Evolutionary conservation across 2,329 filamentous ascomycete species (phyloP).

Genomic region (Pyrenophora graminea): DNA sequence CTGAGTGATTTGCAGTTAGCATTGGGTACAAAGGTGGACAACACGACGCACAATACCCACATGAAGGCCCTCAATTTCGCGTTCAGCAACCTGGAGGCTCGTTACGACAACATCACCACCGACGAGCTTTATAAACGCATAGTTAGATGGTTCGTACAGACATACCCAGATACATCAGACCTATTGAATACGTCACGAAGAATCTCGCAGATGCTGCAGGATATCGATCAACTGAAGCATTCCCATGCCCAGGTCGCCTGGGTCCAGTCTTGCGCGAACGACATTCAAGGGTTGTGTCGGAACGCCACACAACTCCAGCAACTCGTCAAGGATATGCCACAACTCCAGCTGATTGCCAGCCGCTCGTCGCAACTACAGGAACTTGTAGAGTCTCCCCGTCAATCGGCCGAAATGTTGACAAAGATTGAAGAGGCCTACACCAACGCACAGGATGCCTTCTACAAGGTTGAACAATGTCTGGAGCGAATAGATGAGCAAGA

Average conservation of each 20-base stretch:
- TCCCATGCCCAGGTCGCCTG: conserved; percentile 1
- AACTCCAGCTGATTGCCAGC: not conserved
- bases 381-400: not conserved
- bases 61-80: conserved; percentile 10
- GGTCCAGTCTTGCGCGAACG: not conserved
- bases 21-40: conserved; percentile 7
- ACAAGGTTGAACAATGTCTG: not conserved
- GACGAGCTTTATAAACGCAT: conserved; percentile 29
- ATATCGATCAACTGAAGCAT: conserved; percentile 6
- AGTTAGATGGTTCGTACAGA: conserved; percentile 26
- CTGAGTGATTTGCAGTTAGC: not conserved
- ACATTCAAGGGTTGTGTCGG: not conserved
- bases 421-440: not conserved
- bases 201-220: conserved; percentile 4
- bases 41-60: not conserved
- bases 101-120: conserved; percentile 35
- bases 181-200: conserved; percentile 11
- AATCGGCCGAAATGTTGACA: not conserved
- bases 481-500: not conserved
- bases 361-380: conserved; percentile 4
- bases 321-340: not conserved
- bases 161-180: conserved; percentile 18
- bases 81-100: conserved; percentile 19
- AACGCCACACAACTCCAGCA: conserved; percentile 1
- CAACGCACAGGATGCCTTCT: not conserved